These are phyloP conservation scores for Xylaria polymorpha DNA, from an alignment of 2,329 filamentous ascomycete genomes.

Conservation along the genomic window DNA sequence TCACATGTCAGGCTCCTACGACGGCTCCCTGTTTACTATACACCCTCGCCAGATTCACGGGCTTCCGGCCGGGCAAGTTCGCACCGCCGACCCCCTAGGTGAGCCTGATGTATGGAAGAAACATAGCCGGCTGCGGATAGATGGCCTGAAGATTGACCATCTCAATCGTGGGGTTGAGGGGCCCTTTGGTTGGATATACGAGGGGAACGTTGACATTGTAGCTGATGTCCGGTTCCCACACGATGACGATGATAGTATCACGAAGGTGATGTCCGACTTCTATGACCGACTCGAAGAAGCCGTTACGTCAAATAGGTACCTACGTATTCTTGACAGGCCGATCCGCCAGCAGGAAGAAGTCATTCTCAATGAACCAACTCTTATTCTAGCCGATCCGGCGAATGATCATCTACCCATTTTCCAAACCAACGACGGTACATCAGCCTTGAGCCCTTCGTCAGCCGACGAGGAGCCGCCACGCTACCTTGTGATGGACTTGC, in stretches of 20 bases:
- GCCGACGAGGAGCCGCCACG: constrained; percentile 70
- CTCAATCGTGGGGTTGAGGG: constrained; percentile 93
- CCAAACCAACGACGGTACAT: constrained; percentile 19
- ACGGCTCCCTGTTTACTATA: constrained; percentile 96
- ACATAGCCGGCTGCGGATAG: constrained; percentile 90
- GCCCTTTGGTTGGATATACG: constrained; percentile 97
- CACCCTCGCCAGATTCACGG: constrained; percentile 92
- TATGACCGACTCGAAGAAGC: constrained; percentile 96
- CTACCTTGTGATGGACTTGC: constrained; percentile 91
- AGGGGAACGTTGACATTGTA: constrained; percentile 96
- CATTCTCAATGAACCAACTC: constrained; percentile 41
- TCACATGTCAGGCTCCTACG: constrained; percentile 94
- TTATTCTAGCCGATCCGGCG: constrained; percentile 30
- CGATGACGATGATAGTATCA: constrained; percentile 87
- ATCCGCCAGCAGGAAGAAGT: constrained; percentile 45
- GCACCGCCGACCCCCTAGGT: constrained; percentile 68
- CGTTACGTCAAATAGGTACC: constrained; percentile 80
- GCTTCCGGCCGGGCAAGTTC: constrained; percentile 72
- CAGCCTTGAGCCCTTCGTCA: constrained; percentile 13
- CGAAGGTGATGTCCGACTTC: constrained; percentile 95
- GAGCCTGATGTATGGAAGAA: constrained; percentile 90
- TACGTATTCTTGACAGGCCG: constrained; percentile 66
- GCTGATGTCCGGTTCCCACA: constrained; percentile 94
- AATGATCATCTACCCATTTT: constrained; percentile 19
- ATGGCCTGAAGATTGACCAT: constrained; percentile 94